Evolutionary conservation across 306 rosid species (phyloP), one percentile per base, ranked within the genome.

Genomic region (Leucaena leucocephala): DNA sequence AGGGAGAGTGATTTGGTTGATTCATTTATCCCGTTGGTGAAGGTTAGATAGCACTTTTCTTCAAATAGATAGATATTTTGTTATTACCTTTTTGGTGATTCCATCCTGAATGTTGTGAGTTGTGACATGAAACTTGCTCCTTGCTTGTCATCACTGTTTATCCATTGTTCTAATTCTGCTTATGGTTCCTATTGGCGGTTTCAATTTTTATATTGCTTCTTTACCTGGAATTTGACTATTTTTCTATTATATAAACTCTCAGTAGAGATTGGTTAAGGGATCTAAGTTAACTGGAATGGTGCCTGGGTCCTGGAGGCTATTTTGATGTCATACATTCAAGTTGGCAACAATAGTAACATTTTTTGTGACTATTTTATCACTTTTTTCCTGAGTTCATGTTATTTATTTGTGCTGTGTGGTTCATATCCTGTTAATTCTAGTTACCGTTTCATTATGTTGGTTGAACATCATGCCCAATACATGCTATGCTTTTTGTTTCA

Each of bases 1-100:
- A 89, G 93, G 87, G 98, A 94, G 79, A 88, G 63, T 76, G 98
- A 94, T 85, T 84, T 94, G 77, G 97, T 92, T 68, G 96, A 90
- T 54, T 87, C 83, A 84, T 92, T 90, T 77, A 91, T 94, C 82
- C 97, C 97, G 72, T 89, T 94, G 75, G 97, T 89, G 72, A 94
- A 94, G 97, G 98, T 94, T 73, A 74, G 93, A 76, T 50, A 54
- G 69, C 33, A 36, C 68, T 72, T 12, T 54, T 35, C 36, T 62
- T 82, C 8, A 45, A 42, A 21, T 78, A n/a, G 19, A n/a, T 55
- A 48, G 34, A 45, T 69, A 40, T 79, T 71, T 58, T 72, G 16
- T 68, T 42, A 35, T 65, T 48, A 42, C 73, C 69, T 65, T 38
- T 14, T 8, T 9, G n/a, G 71, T 49, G 52, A 66, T 58, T 43